Evolutionary conservation across 2,329 filamentous ascomycete genomes (phyloP).

Genomic region (Cladophialophora bantiana): DNA sequence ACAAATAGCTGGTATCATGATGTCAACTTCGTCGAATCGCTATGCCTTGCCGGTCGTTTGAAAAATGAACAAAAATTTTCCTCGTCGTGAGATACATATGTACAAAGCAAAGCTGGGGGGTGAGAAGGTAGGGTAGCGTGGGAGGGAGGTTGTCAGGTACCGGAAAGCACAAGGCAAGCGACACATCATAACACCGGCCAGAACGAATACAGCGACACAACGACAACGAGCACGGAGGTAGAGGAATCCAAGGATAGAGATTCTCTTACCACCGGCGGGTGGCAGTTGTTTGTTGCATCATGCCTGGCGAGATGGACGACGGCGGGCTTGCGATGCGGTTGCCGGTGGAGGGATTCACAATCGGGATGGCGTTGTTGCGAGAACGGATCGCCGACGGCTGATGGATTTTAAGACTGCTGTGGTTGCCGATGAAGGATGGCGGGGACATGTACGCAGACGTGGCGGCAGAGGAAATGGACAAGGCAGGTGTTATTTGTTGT

Average conservation of each 20-base stretch:
- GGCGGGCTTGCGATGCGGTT: constrained; percentile 88
- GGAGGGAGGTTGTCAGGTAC: constrained; percentile 27
- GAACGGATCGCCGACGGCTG: constrained; percentile 84
- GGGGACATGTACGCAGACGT: constrained; percentile 61
- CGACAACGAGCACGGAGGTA: constrained; percentile 34
- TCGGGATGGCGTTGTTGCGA: constrained; percentile 88
- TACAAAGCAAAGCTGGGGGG: constrained; percentile 30
- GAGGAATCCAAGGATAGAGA: constrained; percentile 31
- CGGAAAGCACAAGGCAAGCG: constrained; percentile 33
- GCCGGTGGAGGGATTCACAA: constrained; percentile 94
- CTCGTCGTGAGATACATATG: constrained; percentile 36
- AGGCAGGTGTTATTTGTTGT: constrained; percentile 74
- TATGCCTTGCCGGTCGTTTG: constrained; percentile 39
- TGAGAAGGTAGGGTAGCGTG: constrained; percentile 20
- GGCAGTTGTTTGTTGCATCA: constrained; percentile 64
- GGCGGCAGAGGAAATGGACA: constrained; percentile 71
- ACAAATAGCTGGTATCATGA: constrained; percentile 41
- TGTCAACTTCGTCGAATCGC: constrained; percentile 41
- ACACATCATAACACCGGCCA: constrained; percentile 40
- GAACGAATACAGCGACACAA: constrained; percentile 38
- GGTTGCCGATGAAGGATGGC: constrained; percentile 68
- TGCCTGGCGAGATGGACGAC: constrained; percentile 70
- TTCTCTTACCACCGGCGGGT: constrained; percentile 45
- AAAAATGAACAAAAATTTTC: constrained; percentile 32
- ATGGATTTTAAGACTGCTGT: constrained; percentile 81